Evolutionary conservation across 768 basidiomycete species (phyloP).

Genomic region (Omphalotus guepiniiformis): DNA sequence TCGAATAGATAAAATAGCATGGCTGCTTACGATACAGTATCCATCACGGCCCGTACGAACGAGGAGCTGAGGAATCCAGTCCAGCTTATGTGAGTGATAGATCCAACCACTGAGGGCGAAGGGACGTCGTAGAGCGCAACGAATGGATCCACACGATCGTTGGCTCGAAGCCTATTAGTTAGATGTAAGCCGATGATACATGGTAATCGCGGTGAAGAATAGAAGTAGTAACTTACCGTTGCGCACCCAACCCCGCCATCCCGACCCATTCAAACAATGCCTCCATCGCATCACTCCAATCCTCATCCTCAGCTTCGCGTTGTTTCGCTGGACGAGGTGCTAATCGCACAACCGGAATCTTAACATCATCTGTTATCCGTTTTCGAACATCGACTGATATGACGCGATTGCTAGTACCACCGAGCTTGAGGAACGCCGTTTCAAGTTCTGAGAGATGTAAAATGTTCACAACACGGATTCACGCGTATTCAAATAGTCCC

Average conservation of each 20-base stretch:
- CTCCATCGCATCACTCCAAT: slow-evolving; percentile 43
- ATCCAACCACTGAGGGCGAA: slow-evolving; percentile 36
- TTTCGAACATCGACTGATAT: slow-evolving; percentile 18
- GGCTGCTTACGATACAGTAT: slow-evolving; percentile 38
- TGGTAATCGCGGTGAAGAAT: neutral
- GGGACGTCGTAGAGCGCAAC: slow-evolving; percentile 64
- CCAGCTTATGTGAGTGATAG: slow-evolving; percentile 56
- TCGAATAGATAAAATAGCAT: neutral
- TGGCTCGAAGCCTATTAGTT: slow-evolving; percentile 44
- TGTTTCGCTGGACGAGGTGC: slow-evolving; percentile 21
- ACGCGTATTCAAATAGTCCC: neutral
- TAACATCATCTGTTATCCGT: slow-evolving; percentile 28
- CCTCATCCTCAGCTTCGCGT: slow-evolving; percentile 36
- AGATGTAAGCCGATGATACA: neutral
- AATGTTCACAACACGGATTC: neutral
- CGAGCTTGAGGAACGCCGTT: slow-evolving; percentile 2
- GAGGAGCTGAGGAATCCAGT: slow-evolving; percentile 46
- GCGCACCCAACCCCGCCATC: slow-evolving; percentile 61
- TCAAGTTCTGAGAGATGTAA: slow-evolving; percentile 5
- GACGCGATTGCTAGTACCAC: slow-evolving; percentile 16
- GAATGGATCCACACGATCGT: slow-evolving; percentile 66
- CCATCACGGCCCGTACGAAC: slow-evolving; percentile 52
- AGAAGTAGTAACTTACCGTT: slow-evolving; percentile 39
- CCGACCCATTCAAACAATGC: slow-evolving; percentile 71
- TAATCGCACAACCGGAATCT: slow-evolving; percentile 36